Percentiles rank a stretch among this genome's conserved stretches.
These are phyloP conservation scores for Vitis hybrid DNA, from an alignment of 177 flowering plant genomes.

Conservation along the genomic window DNA sequence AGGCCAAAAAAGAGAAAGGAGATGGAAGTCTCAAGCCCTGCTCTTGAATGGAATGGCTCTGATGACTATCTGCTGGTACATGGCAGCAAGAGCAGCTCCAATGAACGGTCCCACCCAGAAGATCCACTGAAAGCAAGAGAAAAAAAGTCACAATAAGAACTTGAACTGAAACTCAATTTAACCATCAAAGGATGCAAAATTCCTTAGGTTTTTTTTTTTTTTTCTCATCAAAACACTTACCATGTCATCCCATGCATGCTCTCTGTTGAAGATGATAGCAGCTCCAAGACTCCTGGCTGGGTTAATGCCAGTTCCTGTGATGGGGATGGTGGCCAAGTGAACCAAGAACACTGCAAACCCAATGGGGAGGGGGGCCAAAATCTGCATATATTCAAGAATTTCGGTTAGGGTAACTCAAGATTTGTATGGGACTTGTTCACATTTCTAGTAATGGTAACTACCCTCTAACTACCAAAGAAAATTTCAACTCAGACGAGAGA, in stretches of 20 bases:
- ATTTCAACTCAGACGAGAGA: too few relatives aligned
- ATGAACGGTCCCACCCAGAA: conserved; percentile 46
- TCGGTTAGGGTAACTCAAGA: neutral
- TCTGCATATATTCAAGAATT: conserved; percentile 31
- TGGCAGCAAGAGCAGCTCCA: conserved; percentile 45
- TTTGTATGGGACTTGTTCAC: too few relatives aligned
- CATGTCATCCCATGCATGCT: conserved; percentile 73
- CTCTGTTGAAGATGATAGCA: conserved; percentile 73
- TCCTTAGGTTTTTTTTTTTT: too few relatives aligned
- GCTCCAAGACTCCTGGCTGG: conserved; percentile 93
- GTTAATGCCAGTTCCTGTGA: conserved; percentile 91
- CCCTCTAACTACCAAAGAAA: too few relatives aligned
- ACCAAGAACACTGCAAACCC: conserved; percentile 93
- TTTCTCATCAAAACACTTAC: conserved; percentile 25
- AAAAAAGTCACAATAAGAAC: neutral
- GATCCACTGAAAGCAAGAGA: conserved; percentile 27
- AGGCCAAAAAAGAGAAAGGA: neutral
- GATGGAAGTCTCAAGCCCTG: conserved; percentile 17
- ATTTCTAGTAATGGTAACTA: too few relatives aligned
- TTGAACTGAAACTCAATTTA: neutral
- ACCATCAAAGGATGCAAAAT: neutral
- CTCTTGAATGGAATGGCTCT: conserved; percentile 56
- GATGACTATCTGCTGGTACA: conserved; percentile 43
- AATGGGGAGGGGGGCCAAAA: conserved; percentile 88
- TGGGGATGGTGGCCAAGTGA: conserved; percentile 90